phyloP scores from a whole-genome alignment of 768 basidiomycete genomes.

The Candolleomyces efflorescens region DNA sequence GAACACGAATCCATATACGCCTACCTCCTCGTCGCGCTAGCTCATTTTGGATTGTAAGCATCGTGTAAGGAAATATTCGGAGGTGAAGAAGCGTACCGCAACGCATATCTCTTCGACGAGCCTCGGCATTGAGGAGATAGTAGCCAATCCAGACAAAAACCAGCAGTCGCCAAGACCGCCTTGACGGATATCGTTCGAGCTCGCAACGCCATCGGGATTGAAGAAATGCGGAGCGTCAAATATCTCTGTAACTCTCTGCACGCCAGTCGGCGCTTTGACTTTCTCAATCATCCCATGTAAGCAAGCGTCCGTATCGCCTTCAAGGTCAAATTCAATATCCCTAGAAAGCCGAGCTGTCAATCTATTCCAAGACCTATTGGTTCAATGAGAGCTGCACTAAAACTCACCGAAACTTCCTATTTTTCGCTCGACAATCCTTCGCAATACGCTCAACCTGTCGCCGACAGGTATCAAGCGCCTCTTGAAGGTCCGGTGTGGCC shows the following conservation, averaged over 20 bases:
- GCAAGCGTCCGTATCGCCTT: constrained; percentile 45
- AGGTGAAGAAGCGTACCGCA: constrained; percentile 17
- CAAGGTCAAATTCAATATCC: constrained; percentile 54
- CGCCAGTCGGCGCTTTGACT: constrained; percentile 14
- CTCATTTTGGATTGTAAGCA: neutral
- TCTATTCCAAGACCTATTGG: neutral
- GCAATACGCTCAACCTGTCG: constrained; percentile 39
- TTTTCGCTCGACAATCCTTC: constrained; percentile 36
- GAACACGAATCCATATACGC: constrained; percentile 58
- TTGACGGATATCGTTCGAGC: constrained; percentile 43
- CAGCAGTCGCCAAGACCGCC: constrained; percentile 49
- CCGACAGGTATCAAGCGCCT: constrained; percentile 38
- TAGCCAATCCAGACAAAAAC: constrained; percentile 48
- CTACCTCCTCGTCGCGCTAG: constrained; percentile 48
- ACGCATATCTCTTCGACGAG: constrained; percentile 49
- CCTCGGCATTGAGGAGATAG: constrained; percentile 37
- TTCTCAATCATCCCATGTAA: constrained; percentile 14
- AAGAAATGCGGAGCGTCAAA: constrained; percentile 49
- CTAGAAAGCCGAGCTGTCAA: constrained; percentile 21
- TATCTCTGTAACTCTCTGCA: constrained; percentile 44
- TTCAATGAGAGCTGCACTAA: neutral
- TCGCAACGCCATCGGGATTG: constrained; percentile 32
- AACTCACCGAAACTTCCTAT: constrained; percentile 42
- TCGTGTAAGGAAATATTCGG: neutral
- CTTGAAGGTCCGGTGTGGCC: constrained; percentile 44